Conservation (phyloP, 2,329 filamentous ascomycete genomes). For the Cladophialophora exuberans region DNA sequence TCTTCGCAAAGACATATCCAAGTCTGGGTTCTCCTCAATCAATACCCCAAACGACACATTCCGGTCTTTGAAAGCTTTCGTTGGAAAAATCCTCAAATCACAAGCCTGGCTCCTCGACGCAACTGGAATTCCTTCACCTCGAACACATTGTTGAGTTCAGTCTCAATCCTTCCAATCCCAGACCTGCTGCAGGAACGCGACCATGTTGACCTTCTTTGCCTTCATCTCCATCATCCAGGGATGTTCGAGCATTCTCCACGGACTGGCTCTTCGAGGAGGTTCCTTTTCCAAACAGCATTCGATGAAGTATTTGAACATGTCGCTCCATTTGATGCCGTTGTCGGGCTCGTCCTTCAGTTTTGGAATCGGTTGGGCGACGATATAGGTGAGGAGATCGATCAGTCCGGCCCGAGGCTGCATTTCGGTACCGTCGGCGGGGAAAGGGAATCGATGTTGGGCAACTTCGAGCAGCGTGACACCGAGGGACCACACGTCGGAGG, state of each 20-base stretch:
- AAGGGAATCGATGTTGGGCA: constrained; percentile 97
- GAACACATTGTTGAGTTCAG: not conserved
- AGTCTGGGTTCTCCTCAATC: no score
- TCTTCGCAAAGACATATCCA: no score
- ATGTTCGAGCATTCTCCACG: constrained; percentile 98
- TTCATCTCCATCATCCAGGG: constrained; percentile 99
- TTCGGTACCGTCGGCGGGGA: constrained; percentile 93
- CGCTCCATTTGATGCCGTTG: constrained; percentile 88
- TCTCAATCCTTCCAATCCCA: constrained; percentile 88
- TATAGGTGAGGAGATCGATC: constrained; percentile 95
- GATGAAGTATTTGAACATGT: constrained; percentile 99
- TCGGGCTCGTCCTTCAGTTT: constrained; percentile 94
- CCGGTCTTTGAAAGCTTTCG: no score
- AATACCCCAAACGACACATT: no score
- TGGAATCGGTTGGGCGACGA: constrained; percentile 92
- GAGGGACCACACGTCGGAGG: constrained; percentile 96
- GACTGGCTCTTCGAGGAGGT: constrained; percentile 79
- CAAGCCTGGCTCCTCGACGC: no score
- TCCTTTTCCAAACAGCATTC: constrained; percentile 99
- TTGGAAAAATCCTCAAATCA: no score
- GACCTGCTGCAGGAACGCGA: constrained; percentile 87
- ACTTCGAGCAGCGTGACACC: constrained; percentile 98
- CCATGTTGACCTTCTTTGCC: constrained; percentile 96
- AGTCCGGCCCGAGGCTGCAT: constrained; percentile 90
- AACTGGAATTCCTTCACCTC: no score